A percentile compares a stretch with the other conserved stretches of the same genome.
These are phyloP conservation scores for Glutinoglossum americanum DNA, from an alignment of 495 filamentous ascomycete species.

Conservation along the genomic window DNA sequence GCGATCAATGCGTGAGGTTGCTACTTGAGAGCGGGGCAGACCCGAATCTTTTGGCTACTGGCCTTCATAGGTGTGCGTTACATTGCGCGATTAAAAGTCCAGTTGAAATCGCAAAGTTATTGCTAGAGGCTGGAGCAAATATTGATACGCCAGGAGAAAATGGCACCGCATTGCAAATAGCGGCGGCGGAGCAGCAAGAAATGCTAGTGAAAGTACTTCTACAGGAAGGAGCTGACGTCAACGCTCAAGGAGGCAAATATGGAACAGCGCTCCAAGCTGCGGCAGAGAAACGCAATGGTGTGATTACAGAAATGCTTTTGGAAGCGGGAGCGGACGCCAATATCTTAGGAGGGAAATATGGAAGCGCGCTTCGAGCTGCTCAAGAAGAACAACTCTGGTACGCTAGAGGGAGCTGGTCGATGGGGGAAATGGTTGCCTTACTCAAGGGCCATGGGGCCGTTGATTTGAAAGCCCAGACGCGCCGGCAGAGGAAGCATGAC, in stretches of 20 bases:
- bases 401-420: not conserved
- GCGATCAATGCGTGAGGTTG: not conserved
- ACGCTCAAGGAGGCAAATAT: not conserved
- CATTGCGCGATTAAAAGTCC: not conserved
- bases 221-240: not conserved
- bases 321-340: conserved; percentile 11
- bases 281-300: not conserved
- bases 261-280: conserved; percentile 1
- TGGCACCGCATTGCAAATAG: not conserved
- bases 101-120: not conserved
- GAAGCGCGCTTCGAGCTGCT: conserved; percentile 11
- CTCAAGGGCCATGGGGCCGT: not conserved
- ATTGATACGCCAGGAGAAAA: not conserved
- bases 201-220: not conserved
- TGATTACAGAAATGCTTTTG: conserved; percentile 7
- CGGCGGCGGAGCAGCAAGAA: not conserved
- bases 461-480: not conserved
- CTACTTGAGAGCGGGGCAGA: not conserved
- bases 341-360: conserved; percentile 7
- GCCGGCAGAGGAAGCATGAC: not conserved
- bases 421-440: not conserved
- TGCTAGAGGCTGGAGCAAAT: not conserved
- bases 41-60: not conserved
- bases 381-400: not conserved
- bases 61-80: not conserved